Conservation (phyloP, 495 filamentous ascomycete genomes). For the Terfezia boudieri region DNA sequence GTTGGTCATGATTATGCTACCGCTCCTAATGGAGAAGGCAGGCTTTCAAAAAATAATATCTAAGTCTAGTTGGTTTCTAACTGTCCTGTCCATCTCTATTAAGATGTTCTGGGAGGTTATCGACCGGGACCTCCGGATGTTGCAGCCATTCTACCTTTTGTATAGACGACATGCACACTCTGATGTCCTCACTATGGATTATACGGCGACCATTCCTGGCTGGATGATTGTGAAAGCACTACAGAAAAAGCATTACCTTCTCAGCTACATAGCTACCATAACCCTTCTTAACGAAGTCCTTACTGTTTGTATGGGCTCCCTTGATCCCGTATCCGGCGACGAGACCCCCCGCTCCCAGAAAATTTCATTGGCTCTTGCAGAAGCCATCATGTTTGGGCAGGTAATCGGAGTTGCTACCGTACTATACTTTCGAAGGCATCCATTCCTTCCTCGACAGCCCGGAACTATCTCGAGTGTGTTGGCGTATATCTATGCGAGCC, state of each 20-base stretch:
- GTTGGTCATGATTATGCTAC: constrained; percentile 28
- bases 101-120: constrained; percentile 46
- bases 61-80: constrained; percentile 40
- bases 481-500: constrained; percentile 49
- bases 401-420: constrained; percentile 30
- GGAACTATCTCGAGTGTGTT: constrained; percentile 49
- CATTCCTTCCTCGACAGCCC: constrained; percentile 49
- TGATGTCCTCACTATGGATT: constrained; percentile 44
- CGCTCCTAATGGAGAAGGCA: constrained; percentile 33
- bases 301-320: constrained; percentile 41
- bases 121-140: constrained; percentile 49
- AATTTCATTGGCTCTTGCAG: constrained; percentile 32
- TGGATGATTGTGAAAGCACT: constrained; percentile 36
- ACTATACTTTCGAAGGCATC: constrained; percentile 31
- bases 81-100: constrained; percentile 36
- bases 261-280: constrained; percentile 38
- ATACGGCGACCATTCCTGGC: constrained; percentile 46
- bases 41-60: constrained; percentile 31
- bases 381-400: constrained; percentile 36
- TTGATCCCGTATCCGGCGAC: constrained; percentile 29
- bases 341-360: constrained; percentile 40
- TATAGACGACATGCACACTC: constrained; percentile 37
- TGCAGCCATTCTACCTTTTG: constrained; percentile 53
- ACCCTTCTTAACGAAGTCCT: constrained; percentile 42
- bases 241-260: constrained; percentile 38